Evolutionary conservation across 148 eudicot species (phyloP), one percentile per base, ranked within the genome.

Genomic region (Cornus florida): DNA sequence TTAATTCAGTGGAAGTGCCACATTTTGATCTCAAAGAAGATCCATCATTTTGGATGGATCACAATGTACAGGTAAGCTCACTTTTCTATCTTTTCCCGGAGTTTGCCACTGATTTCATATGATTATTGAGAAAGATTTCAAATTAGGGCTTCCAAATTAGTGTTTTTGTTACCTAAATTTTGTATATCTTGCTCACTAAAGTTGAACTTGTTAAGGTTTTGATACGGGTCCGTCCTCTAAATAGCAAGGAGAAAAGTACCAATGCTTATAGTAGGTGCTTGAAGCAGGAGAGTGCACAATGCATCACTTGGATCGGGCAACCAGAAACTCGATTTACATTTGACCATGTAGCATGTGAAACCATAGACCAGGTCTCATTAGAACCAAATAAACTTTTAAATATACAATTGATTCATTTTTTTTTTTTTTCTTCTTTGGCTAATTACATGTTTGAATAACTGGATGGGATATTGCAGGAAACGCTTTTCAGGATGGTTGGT

Each of bases 11-110:
- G 72, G 92, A 96, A 41, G 97, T 94, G 70, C 89, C 98, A 16
- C 93, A 92, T 89, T 97, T 92, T 86, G 97, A 91, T 75, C 94
- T 97, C 62, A 94, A 91, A 78, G 99, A 97, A 79, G 92, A 97
- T 86, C 90, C 99, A 70, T 89, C 95, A 4, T 97, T 97, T 84
- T 97, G 99, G 99, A 90, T 94, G 92, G 97, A 97, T 82, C 99
- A 94, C 84, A 94, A 90, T 87, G 94, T 97, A 50, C 99, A 97
- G 87, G 99, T 95, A 78, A 50, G 78, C 64, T 9, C 20, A 28
- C 73, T 78, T 48, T 41, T 23, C 62, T 43, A 69, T 23, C 64
- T 35, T 5, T 1, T 48, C 38, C 43, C 22, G 43, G 14, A 11
- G 48, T 43, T 43, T 6, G 7, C 10, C 48, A 43, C 6, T 43